phyloP scores from a whole-genome alignment of 2,329 filamentous ascomycete genomes.

The Blastomyces silverae region DNA sequence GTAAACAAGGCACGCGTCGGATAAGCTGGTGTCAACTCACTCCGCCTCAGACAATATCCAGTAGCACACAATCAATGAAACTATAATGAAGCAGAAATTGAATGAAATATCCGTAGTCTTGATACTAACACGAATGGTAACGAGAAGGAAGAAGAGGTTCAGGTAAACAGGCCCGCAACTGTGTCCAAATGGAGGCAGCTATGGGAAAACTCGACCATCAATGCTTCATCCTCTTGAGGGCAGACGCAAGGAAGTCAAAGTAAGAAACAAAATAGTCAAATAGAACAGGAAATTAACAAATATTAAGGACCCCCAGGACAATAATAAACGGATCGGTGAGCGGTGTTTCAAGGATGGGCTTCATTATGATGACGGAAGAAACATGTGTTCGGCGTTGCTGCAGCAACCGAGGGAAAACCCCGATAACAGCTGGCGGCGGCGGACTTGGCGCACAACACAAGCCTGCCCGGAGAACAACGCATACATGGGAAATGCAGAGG shows the following conservation, averaged over 20 bases:
- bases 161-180: neutral
- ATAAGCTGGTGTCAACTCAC: neutral
- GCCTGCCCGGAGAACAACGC: no score
- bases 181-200: neutral
- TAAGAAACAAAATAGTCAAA: conserved; percentile 7
- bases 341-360: neutral
- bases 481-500: neutral
- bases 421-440: conserved; percentile 1
- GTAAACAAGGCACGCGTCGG: neutral
- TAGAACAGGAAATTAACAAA: neutral
- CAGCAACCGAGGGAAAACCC: neutral
- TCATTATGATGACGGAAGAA: conserved; percentile 6
- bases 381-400: conserved; percentile 1
- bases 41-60: neutral
- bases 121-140: neutral
- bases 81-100: neutral
- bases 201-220: neutral
- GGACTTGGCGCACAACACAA: no score
- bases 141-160: neutral
- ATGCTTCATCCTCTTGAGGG: neutral
- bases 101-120: neutral
- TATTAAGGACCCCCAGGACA: neutral
- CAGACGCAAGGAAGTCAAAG: neutral
- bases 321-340: conserved; percentile 9
- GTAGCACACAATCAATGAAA: neutral